Evolutionary conservation across 2,329 filamentous ascomycete species (phyloP).

Genomic region (Cladosporium colombiae): DNA sequence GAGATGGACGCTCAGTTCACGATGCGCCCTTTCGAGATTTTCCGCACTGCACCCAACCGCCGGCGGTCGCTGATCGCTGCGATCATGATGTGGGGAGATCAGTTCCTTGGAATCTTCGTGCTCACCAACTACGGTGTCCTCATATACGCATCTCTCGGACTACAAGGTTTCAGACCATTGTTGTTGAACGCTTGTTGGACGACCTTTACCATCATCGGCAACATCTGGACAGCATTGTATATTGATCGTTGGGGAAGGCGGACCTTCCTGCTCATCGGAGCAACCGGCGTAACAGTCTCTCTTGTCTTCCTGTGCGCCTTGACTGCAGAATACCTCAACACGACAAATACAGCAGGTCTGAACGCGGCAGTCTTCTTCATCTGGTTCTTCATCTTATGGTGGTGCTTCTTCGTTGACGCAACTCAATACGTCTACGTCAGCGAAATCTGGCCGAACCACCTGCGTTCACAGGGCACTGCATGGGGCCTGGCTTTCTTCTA

Average conservation of each 20-base stretch:
- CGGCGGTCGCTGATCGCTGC: slow-evolving; percentile 43
- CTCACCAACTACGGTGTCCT: slow-evolving; percentile 44
- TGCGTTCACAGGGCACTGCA: slow-evolving; percentile 42
- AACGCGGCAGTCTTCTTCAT: slow-evolving; percentile 45
- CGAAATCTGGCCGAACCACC: slow-evolving; percentile 49
- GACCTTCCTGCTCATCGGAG: slow-evolving; percentile 45
- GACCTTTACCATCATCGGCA: slow-evolving; percentile 43
- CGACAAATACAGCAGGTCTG: slow-evolving; percentile 38
- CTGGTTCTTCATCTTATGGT: slow-evolving; percentile 44
- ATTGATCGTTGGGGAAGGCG: slow-evolving; percentile 44
- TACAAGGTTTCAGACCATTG: slow-evolving; percentile 43
- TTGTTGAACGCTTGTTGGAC: slow-evolving; percentile 48
- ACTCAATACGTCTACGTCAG: slow-evolving; percentile 50
- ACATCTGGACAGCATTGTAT: slow-evolving; percentile 45
- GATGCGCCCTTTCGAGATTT: slow-evolving; percentile 43
- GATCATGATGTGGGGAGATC: slow-evolving; percentile 40
- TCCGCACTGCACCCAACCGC: slow-evolving; percentile 45
- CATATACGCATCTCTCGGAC: slow-evolving; percentile 42
- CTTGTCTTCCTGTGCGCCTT: slow-evolving; percentile 44
- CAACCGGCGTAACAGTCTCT: slow-evolving; percentile 44
- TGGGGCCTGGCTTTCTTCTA: slow-evolving; percentile 41
- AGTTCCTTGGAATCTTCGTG: slow-evolving; percentile 31
- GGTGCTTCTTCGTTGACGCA: slow-evolving; percentile 49
- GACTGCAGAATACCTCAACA: slow-evolving; percentile 39
- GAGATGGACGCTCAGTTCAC: slow-evolving; percentile 42